Evolutionary conservation across 495 filamentous ascomycete genomes (phyloP), one percentile per base, ranked within the genome.

Genomic region (Neurospora sublineolata): DNA sequence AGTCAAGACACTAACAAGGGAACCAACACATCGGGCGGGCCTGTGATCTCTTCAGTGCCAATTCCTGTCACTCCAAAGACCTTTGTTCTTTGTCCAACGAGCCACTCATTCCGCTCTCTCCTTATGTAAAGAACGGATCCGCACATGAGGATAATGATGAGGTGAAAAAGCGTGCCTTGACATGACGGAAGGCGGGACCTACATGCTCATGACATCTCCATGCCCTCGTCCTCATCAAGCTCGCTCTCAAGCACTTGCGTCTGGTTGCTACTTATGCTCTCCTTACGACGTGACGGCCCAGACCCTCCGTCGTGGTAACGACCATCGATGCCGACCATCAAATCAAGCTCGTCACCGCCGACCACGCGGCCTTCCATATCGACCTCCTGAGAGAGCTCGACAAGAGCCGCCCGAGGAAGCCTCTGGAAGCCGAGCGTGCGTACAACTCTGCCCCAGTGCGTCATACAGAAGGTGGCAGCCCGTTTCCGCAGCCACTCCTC

Each of bases 391-490:
- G 91, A 95, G n/a, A 99, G 85, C 76, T 97, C 93, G 67, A 97
- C 89, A 44, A 97, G 83, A 69, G 91, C 92, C 41, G 85, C 80
- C 60, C 91, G 89, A 69, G 89, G 91, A 58, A 99, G 84, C 67
- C 88, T 88, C 75, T 90, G 87, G 84, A 99, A 99, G 0, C 92
- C 94, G 23, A 87, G 85, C 0, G 94, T 97, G 58, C 96, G 89
- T 27, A 97, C 94, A 23, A 99, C 87, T 37, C 96, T 90, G 68
- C 95, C 95, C 96, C 96, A 99, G 82, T 98, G 90, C 41, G 89
- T 88, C 76, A 98, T 87, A 76, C 92, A 97, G 80, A 96, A 98
- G 69, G 84, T 86, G 4, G 93, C 93, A 6, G 95, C 94, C 68
- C 94, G 89, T 74, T 90, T 90, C 77, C 92, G 90, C 41, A 99